Evolutionary conservation across 2,329 filamentous ascomycete species (phyloP), one percentile per base, ranked within the genome.

Genomic region (Clarireedia homoeocarpa): DNA sequence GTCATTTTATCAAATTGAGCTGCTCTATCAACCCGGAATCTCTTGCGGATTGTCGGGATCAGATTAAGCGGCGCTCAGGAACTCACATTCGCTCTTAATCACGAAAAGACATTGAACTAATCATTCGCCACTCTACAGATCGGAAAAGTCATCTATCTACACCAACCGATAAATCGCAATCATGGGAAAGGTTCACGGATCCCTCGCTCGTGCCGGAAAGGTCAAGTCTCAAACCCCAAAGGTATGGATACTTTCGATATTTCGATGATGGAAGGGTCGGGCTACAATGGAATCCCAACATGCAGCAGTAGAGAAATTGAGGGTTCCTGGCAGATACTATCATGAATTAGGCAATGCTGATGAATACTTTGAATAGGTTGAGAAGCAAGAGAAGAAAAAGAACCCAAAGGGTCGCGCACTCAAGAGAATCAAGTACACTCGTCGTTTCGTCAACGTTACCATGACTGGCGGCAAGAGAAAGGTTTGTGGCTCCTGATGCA

Each of bases 391-490:
- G 86, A 96, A 96, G 87, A 81, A 88, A 79, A 96, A 97, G 88
- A 83, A 80, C 70, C 91, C 92, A 74, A 96, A 96, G 86, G 92
- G 92, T 73, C 91, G 92, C 73, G 92, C 92, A 69, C 90, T 94
- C 81, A 97, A 97, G 91, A 85, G 92, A 73, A 85, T 95, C 75
- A 85, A 84, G 76, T 96, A 96, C 85, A 96, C 90, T 70, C 88
- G 92, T 75, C 91, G 92, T 72, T 97, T 97, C 82, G 91, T 97
- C 69, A 96, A 97, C 80, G 91, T 97, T 74, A 94, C 89, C 72
- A 83, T 96, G 78, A 95, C 91, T 66, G 91, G 91, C 77, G 92
- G 92, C 80, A 97, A 97, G 91, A 84, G 92, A 78, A 96, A 96
- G 90, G 90, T 94, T 65, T 60, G 57, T 48, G 15, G 48, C 27